Evolutionary conservation across 805 yeast species (phyloP), one percentile per base, ranked within the genome.

Genomic region (Starmerella davenportii): DNA sequence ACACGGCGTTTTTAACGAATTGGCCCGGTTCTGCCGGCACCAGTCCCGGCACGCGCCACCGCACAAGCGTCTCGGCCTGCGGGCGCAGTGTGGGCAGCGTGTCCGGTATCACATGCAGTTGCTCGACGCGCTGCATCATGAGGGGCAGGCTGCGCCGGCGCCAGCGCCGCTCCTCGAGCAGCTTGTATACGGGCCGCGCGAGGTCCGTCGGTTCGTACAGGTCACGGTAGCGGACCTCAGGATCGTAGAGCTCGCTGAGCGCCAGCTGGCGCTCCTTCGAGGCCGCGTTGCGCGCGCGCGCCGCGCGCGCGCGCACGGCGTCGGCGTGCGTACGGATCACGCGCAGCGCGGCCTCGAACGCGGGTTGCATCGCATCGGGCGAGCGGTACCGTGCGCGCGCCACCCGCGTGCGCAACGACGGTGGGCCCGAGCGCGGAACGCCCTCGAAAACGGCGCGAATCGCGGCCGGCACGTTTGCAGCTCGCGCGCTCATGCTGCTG

Each of bases 71-170:
- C 38, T 79, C 82, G 15, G 72, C 87, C 45, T 66, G 61, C 16
- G 96, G 96, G 8, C 69, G 75, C 41, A 90, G 59, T 2, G 95
- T 84, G 21, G 95, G 90, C 57, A 90, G 55, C 3, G 96, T 85
- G 55, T 90, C 98, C 14, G 98, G 98, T 42, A 90, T 79, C 32
- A 81, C 81, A 32, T 69, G 69, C 48, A 82, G 62, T 40, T 78
- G 74, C 61, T 90, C 98, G 38, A 90, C 60, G 63, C 96, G 74
- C 62, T 90, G 95, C 90, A 90, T 81, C 38, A 76, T 63, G 37
- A 81, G 54, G 80, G 82, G 78, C 58, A 72, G 71, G 33, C 71
- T 75, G 45, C 74, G 65, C 13, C 58, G 50, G 54, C 73, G 70
- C 95, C 95, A 87, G 46, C 76, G 70, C 44, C 75, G 61, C 49